phyloP scores from a whole-genome alignment of 2,329 filamentous ascomycete genomes.

The Periconia digitata region DNA sequence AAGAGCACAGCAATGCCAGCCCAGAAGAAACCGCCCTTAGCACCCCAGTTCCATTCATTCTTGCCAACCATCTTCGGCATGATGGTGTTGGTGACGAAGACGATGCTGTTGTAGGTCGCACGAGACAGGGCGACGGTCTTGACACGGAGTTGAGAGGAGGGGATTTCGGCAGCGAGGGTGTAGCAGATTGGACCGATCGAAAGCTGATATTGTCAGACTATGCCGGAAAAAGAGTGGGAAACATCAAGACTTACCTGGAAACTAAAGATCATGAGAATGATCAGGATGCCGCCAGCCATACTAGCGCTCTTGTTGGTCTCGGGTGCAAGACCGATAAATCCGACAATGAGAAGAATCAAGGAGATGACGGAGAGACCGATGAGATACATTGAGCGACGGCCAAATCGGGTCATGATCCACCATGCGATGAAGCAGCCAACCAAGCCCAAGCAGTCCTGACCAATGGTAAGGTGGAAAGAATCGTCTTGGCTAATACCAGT shows the following conservation, averaged over 20 bases:
- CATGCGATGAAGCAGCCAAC: constrained; percentile 70
- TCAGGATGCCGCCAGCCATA: constrained; percentile 65
- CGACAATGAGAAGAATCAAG: not conserved
- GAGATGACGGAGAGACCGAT: constrained; percentile 56
- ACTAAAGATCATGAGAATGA: constrained; percentile 60
- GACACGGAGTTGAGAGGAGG: constrained; percentile 76
- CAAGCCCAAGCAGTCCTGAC: constrained; percentile 57
- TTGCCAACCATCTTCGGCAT: constrained; percentile 15
- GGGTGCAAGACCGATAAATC: not conserved
- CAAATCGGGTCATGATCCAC: constrained; percentile 73
- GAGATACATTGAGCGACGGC: constrained; percentile 71
- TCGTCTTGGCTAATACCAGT: constrained; percentile 41
- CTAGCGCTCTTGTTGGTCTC: not conserved
- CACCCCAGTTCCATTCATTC: constrained; percentile 59
- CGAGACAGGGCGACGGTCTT: constrained; percentile 84
- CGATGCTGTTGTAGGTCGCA: constrained; percentile 71
- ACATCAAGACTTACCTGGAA: constrained; percentile 40
- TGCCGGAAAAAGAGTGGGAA: not conserved
- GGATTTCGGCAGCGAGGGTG: constrained; percentile 78
- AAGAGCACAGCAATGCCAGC: constrained; percentile 69
- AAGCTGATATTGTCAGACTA: constrained; percentile 39
- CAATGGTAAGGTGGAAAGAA: constrained; percentile 47
- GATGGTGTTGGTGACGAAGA: constrained; percentile 65
- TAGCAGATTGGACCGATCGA: constrained; percentile 86
- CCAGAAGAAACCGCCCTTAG: constrained; percentile 75